Base-by-base conservation (phyloP, 176 grass and related monocot genomes). In the Raddia guianensis region DNA sequence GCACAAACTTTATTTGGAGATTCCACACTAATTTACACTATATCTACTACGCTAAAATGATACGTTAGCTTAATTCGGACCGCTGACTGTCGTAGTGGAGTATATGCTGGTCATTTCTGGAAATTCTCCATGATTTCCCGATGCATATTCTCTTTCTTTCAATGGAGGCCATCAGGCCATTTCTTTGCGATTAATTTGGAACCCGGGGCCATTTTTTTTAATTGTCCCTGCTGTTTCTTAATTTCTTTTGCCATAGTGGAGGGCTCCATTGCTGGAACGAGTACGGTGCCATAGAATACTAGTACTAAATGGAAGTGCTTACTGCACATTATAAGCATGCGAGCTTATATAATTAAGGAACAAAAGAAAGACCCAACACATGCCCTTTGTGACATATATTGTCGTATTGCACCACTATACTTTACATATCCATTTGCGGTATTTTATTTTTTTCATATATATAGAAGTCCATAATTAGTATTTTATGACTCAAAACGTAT, bases 321-420 rank as follows among this genome's bases (percentile, higher is more conserved):
- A 6, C 43, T 72, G 63, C 77, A 85, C 64, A 89, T 85, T 80
- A 66, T 85, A 66, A 70, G 59, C 82, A 81, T 81, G 84, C 13
- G 0, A 8, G 33, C 53, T 66, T 85, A 59, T 85, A 59, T 27
- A 27, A 27, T 27, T 64, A 63, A 65, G 18, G 37, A 45, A 72
- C 10, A 80, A 80, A 71, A 74, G 16, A 63, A 81, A 35, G 63
- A 49, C 27, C 72, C 55, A 58, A 35, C n/a, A 67, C 7, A 72
- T 45, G 37, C 37, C 37, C n/a, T 74, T 68, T 63, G 7, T 70
- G 49, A 27, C n/a, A n/a, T n/a, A 49, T 18, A 33, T 60, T 70
- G 3, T 70, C 49, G 49, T 32, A 51, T 66, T 60, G 20, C 72
- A 72, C 48, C 21, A 70, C 15, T 70, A 34, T 15, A 58, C 20